Conservation (phyloP, 305 asterid species). For the Fraxinus angustifolia region DNA sequence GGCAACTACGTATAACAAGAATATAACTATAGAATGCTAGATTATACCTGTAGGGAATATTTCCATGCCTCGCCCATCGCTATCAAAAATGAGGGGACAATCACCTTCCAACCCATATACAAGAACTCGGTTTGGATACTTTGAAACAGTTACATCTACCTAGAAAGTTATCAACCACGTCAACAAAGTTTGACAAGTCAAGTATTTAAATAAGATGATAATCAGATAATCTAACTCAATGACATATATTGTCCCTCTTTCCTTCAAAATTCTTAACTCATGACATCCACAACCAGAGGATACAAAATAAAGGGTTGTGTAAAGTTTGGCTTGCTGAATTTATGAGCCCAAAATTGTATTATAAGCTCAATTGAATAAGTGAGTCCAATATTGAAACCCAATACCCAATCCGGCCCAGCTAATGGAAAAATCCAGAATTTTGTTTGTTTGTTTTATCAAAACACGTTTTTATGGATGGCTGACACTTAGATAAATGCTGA, state of each 20-base stretch:
- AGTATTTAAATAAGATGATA: slow-evolving; percentile 2
- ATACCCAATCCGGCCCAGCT: no score
- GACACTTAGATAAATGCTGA: no score
- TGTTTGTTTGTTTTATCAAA: no score
- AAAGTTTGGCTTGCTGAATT: no score
- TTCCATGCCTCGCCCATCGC: slow-evolving; percentile 81
- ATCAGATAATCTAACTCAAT: background rate
- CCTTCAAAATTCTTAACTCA: background rate
- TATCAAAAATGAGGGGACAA: slow-evolving; percentile 74
- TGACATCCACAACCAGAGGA: background rate
- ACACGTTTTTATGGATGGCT: no score
- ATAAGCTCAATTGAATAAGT: no score
- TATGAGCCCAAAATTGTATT: no score
- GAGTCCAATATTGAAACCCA: no score
- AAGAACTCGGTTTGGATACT: slow-evolving; percentile 85
- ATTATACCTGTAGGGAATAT: slow-evolving; percentile 81
- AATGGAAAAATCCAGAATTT: no score
- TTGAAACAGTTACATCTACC: slow-evolving; percentile 74
- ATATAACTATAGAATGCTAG: slow-evolving; percentile 1
- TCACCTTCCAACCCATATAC: slow-evolving; percentile 87
- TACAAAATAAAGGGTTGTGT: background rate
- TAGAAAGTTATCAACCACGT: slow-evolving; percentile 26
- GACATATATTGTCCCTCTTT: slow-evolving; percentile 6
- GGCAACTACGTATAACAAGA: background rate
- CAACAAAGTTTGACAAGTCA: slow-evolving; percentile 10